phyloP scores from a whole-genome alignment of 805 yeast species.

The Brettanomyces sp. region DNA sequence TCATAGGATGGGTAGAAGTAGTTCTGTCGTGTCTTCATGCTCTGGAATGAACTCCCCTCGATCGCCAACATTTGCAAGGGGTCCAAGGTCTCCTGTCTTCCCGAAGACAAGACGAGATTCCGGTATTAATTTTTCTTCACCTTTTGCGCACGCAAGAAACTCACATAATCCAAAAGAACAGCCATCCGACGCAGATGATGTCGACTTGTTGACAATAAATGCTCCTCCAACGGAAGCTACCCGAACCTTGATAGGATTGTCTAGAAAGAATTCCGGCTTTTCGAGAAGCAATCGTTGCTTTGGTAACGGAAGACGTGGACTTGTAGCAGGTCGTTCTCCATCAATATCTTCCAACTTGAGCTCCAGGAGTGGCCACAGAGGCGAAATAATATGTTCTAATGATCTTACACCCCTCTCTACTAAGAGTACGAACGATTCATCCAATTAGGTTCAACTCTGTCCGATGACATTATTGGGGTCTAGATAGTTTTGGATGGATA shows the following conservation, averaged over 20 bases:
- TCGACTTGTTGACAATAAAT: background rate
- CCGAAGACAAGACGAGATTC: background rate
- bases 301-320: slow-evolving; percentile 3
- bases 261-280: slow-evolving; percentile 13
- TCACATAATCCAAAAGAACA: background rate
- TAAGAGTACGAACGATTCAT: too few relatives aligned
- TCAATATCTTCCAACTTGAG: slow-evolving; percentile 1
- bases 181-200: background rate
- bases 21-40: slow-evolving; percentile 14
- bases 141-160: background rate
- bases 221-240: slow-evolving; percentile 5
- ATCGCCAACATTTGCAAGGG: slow-evolving; percentile 3
- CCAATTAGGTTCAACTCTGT: too few relatives aligned
- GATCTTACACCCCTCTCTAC: too few relatives aligned
- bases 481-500: too few relatives aligned
- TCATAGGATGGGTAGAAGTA: slow-evolving; percentile 20
- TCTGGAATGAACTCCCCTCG: slow-evolving; percentile 8
- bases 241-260: slow-evolving; percentile 15
- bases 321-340: background rate
- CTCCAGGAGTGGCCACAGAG: background rate
- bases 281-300: background rate
- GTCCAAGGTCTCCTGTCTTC: slow-evolving; percentile 11
- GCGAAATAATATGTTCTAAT: too few relatives aligned
- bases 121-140: background rate
- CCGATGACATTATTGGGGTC: too few relatives aligned